phyloP scores from a whole-genome alignment of 805 yeast species.

The Nematodospora valgi region DNA sequence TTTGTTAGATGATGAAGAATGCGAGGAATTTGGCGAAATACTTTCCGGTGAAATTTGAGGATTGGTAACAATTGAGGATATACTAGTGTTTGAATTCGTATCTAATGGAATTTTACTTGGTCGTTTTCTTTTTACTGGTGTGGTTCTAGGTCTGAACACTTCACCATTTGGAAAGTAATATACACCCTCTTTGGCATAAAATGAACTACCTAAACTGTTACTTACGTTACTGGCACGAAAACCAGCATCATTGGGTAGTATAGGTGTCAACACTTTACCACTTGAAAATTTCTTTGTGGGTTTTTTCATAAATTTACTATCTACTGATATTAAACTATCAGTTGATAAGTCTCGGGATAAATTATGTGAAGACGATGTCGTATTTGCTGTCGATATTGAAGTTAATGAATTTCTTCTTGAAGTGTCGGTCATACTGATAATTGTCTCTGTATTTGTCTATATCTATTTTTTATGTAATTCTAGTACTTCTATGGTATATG shows the following conservation, averaged over 20 bases:
- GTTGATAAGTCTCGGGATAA: constrained; percentile 32
- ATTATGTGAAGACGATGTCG: constrained; percentile 7
- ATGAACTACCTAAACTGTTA: not conserved
- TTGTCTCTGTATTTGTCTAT: too few species aligned
- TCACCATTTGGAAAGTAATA: constrained; percentile 54
- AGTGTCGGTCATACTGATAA: too few species aligned
- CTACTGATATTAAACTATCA: constrained; percentile 34
- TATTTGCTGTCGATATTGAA: constrained; percentile 21
- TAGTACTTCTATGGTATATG: too few species aligned
- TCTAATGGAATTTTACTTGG: constrained; percentile 26
- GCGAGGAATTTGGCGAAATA: too few species aligned
- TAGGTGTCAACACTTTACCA: not conserved
- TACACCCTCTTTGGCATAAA: constrained; percentile 9
- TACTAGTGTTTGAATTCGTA: not conserved
- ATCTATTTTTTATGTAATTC: too few species aligned
- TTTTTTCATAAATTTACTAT: constrained; percentile 37
- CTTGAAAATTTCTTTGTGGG: constrained; percentile 24
- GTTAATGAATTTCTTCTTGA: constrained; percentile 33
- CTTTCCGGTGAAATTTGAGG: too few species aligned
- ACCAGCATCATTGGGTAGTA: not conserved
- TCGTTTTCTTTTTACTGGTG: constrained; percentile 33
- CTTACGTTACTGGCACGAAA: not conserved
- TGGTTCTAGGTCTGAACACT: constrained; percentile 44
- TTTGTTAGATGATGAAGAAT: not conserved
- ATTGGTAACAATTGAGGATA: not conserved